Conservation (phyloP, 2,329 filamentous ascomycete species). For the Diplodia sapinea region DNA sequence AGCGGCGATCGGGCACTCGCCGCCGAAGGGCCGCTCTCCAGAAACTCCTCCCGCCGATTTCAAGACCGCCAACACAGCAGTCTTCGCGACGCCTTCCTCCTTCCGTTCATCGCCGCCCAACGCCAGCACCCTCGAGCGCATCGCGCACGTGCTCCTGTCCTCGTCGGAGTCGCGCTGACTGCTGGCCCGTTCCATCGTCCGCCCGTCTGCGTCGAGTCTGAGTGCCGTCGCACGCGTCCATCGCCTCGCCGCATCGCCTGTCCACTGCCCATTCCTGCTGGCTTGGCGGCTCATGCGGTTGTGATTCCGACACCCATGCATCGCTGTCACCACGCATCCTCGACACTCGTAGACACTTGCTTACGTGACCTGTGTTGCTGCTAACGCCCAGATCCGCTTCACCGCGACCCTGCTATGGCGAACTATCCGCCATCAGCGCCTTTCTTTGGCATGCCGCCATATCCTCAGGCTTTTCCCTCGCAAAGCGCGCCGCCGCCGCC, state of each 20-base stretch:
- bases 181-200: slow-evolving; percentile 1
- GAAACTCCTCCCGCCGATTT: neutral
- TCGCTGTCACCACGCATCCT: slow-evolving; percentile 24
- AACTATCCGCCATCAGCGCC: slow-evolving; percentile 30
- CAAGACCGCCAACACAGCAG: slow-evolving; percentile 3
- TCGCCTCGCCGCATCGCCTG: slow-evolving; percentile 24
- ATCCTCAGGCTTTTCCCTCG: slow-evolving; percentile 10
- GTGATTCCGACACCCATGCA: slow-evolving; percentile 30
- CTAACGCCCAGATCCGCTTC: slow-evolving; percentile 27
- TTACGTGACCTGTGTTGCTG: slow-evolving; percentile 29
- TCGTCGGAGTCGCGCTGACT: slow-evolving; percentile 6
- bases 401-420: slow-evolving; percentile 24
- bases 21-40: neutral
- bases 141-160: slow-evolving; percentile 4
- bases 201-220: slow-evolving; percentile 4
- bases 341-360: slow-evolving; percentile 13
- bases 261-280: slow-evolving; percentile 26
- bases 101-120: slow-evolving; percentile 12
- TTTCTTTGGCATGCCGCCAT: slow-evolving; percentile 22
- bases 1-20: neutral
- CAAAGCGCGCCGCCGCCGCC: slow-evolving; percentile 18
- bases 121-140: neutral
- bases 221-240: slow-evolving; percentile 6
- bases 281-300: slow-evolving; percentile 25
- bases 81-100: slow-evolving; percentile 14